Base-by-base conservation (phyloP, 768 basidiomycete species). In the Macrolepiota fuliginosa region DNA sequence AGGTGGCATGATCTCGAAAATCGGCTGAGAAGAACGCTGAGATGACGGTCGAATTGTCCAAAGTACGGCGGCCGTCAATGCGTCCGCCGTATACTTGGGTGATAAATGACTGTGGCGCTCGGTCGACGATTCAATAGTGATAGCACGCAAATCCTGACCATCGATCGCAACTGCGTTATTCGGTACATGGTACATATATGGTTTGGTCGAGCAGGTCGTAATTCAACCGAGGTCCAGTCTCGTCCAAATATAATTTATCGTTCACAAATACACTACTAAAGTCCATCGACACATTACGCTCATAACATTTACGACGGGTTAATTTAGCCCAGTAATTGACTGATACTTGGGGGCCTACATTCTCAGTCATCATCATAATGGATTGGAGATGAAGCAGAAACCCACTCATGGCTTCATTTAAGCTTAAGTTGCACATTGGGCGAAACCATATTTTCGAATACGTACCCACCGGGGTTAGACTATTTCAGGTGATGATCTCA, bases 171-270 rank as follows among this genome's bases (percentile, higher is more conserved):
- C 24, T 24, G 22, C 13, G 47, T 11, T 6, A 49, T 39, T 45
- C 9, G 42, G 15, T 2, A 25, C 22, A 45, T 15, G 42, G 15
- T 10, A 17, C 39, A 29, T 17, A 40, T 19, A 54, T 46, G 27
- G 58, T 12, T 45, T 19, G 46, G 6, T 24, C 36, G 25, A 45
- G 58, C 5, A 45, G 40, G 6, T 54, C 1, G 19, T 10, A 19
- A 36, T 32, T 22, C 42, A 53, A 61, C 59, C 51, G 59, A 61
- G 59, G 58, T 51, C 58, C 58, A 13, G 35, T 25, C 39, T 32
- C 17, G 25, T 58, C 47, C 24, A 39, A 36, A 24, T 25, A 54
- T 39, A 22, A 54, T 54, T 1, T 54, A 40, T 54, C 53, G 37
- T 3, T 13, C 13, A 39, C 37, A 40, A 10, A 39, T 54, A 25